A percentile compares a stretch with the other conserved stretches of the same genome.
Conservation (phyloP, 805 yeast species). For the Yarrowia osloensis region DNA sequence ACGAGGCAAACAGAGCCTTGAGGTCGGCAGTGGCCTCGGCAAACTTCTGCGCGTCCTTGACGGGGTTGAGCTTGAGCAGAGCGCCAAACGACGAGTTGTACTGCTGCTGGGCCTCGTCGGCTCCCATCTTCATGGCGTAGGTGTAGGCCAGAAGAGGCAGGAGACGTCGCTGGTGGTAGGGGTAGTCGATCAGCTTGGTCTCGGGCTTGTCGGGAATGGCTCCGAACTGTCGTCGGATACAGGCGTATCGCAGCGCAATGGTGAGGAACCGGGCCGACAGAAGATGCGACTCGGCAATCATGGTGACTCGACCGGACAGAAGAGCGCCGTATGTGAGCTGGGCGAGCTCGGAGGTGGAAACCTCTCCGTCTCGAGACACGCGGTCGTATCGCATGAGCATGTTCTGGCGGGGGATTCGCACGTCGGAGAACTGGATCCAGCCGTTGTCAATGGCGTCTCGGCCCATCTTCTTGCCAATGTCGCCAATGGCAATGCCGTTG, state of each 20-base stretch:
- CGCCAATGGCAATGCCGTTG: slow-evolving; percentile 85
- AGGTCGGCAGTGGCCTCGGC: slow-evolving; percentile 55
- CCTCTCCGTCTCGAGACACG: slow-evolving; percentile 69
- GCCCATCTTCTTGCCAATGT: slow-evolving; percentile 94
- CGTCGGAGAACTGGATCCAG: slow-evolving; percentile 89
- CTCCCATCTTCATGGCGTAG: slow-evolving; percentile 73
- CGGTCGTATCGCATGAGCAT: slow-evolving; percentile 80
- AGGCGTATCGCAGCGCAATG: slow-evolving; percentile 85
- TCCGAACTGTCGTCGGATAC: slow-evolving; percentile 84
- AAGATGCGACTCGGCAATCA: slow-evolving; percentile 84
- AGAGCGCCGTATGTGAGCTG: slow-evolving; percentile 87
- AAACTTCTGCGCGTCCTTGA: slow-evolving; percentile 49
- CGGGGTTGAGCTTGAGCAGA: slow-evolving; percentile 51
- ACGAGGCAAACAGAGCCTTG: slow-evolving; percentile 77
- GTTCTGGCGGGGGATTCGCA: slow-evolving; percentile 77
- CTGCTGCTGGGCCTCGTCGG: slow-evolving; percentile 58
- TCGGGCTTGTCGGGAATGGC: slow-evolving; percentile 53
- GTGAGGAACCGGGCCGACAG: slow-evolving; percentile 77
- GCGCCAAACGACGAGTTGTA: slow-evolving; percentile 48
- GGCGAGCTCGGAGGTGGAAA: slow-evolving; percentile 77
- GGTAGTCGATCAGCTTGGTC: slow-evolving; percentile 78
- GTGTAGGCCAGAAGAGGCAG: slow-evolving; percentile 79
- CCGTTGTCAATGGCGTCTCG: slow-evolving; percentile 95
- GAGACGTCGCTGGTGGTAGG: slow-evolving; percentile 84
- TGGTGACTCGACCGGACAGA: slow-evolving; percentile 82